Percentiles rank a stretch among this genome's conserved stretches.
Conservation (phyloP, 2,329 filamentous ascomycete species). For the Fusarium solani-melongenae region DNA sequence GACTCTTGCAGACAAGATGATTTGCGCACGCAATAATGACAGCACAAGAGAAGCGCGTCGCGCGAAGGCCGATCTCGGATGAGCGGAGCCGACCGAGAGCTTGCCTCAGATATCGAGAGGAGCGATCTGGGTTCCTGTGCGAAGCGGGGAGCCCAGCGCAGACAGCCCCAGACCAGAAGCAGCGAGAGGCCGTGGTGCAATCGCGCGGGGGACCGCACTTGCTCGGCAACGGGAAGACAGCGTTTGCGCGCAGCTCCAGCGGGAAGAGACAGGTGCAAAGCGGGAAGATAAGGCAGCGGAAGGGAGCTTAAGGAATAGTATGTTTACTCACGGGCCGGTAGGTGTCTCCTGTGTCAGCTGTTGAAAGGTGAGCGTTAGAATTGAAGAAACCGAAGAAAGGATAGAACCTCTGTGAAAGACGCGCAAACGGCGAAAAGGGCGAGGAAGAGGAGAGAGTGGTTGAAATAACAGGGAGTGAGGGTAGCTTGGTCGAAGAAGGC, state of each 20-base stretch:
- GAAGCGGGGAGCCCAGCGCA: conserved; percentile 31
- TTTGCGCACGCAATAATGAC: conserved; percentile 2
- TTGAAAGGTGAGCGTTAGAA: conserved; percentile 52
- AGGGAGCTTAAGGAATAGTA: conserved; percentile 22
- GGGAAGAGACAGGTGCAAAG: conserved; percentile 9
- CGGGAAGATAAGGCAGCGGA: conserved; percentile 1
- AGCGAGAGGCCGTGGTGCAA: conserved; percentile 23
- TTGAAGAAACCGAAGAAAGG: conserved; percentile 36
- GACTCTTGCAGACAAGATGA: conserved; percentile 1
- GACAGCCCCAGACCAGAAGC: conserved; percentile 17
- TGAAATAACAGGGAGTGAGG: conserved; percentile 49
- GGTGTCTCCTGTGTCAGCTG: conserved; percentile 70
- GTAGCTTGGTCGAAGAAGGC: conserved; percentile 42
- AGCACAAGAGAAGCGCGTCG: conserved; percentile 14
- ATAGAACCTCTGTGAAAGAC: conserved; percentile 39
- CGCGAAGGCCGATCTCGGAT: conserved; percentile 36
- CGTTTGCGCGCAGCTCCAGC: conserved; percentile 28
- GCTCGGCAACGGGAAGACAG: conserved; percentile 9
- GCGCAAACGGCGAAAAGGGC: conserved; percentile 40
- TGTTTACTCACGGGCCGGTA: conserved; percentile 67
- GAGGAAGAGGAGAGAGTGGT: conserved; percentile 42
- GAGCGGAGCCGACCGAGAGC: conserved; percentile 31
- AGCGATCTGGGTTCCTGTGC: conserved; percentile 22
- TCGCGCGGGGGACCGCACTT: conserved; percentile 39
- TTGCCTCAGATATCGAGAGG: conserved; percentile 22